Evolutionary conservation across 1,284 basidiomycete species (phyloP).

Genomic region (Neotropicomus parvogracilis): DNA sequence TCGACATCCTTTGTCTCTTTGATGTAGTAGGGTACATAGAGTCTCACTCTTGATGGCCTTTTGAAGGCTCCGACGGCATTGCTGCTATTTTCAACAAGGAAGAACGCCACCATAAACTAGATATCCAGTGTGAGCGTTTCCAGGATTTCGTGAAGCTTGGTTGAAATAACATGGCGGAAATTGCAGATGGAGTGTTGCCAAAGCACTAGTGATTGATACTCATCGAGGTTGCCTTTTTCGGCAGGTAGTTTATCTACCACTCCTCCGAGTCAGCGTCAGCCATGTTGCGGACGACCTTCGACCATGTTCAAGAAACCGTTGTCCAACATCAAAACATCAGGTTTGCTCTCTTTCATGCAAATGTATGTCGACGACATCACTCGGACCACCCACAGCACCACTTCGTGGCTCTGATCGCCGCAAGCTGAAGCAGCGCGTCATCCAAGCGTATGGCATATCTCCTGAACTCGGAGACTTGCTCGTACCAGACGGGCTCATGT

Average conservation of each 20-base stretch:
- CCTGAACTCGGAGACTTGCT: slow-evolving; percentile 57
- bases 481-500: slow-evolving; percentile 67
- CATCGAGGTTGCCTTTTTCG: slow-evolving; percentile 13
- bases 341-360: slow-evolving; percentile 21
- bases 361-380: not conserved
- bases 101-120: no score
- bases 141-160: no score
- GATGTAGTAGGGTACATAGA: no score
- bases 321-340: slow-evolving; percentile 62
- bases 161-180: no score
- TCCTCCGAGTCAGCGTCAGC: not conserved
- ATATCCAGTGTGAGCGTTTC: no score
- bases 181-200: no score
- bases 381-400: slow-evolving; percentile 42
- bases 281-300: no score
- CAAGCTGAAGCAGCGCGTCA: slow-evolving; percentile 60
- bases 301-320: slow-evolving; percentile 75
- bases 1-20: no score
- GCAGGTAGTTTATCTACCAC: not conserved
- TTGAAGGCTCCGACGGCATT: no score
- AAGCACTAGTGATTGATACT: no score
- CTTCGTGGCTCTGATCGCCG: slow-evolving; percentile 66
- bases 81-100: no score
- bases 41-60: no score
- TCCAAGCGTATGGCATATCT: slow-evolving; percentile 44